Evolutionary conservation across 331 rosid species (phyloP).

Genomic region (Erythrophleum ivorense): DNA sequence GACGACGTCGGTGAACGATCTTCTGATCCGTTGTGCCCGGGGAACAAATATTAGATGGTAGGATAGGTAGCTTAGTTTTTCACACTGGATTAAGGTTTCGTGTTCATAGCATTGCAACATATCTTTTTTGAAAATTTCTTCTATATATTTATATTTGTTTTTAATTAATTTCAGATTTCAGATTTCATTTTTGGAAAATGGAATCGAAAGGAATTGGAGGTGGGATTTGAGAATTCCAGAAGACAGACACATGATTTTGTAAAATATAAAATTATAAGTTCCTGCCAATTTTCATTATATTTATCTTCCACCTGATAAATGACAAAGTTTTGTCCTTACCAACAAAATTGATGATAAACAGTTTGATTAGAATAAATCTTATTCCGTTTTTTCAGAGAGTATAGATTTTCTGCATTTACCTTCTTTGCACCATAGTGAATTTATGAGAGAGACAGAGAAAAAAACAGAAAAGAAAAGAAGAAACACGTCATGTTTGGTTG

Average conservation of each 20-base stretch:
- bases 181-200: background rate
- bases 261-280: background rate
- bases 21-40: background rate
- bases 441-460: too few relatives aligned
- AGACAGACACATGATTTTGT: background rate
- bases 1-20: slow-evolving; percentile 15
- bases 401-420: too few relatives aligned
- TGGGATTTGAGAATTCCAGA: background rate
- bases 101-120: background rate
- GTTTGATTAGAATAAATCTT: too few relatives aligned
- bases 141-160: background rate
- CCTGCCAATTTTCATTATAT: background rate
- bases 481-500: too few relatives aligned
- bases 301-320: too few relatives aligned
- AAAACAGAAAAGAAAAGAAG: too few relatives aligned
- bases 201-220: background rate
- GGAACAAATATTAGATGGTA: background rate
- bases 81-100: background rate
- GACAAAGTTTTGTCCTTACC: too few relatives aligned
- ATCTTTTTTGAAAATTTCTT: background rate
- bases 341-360: too few relatives aligned
- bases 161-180: background rate
- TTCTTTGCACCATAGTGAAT: too few relatives aligned
- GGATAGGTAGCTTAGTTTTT: background rate
- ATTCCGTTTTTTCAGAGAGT: too few relatives aligned